These are phyloP conservation scores for Gymnopilus dilepis DNA, from an alignment of 768 basidiomycete genomes.

Conservation along the genomic window DNA sequence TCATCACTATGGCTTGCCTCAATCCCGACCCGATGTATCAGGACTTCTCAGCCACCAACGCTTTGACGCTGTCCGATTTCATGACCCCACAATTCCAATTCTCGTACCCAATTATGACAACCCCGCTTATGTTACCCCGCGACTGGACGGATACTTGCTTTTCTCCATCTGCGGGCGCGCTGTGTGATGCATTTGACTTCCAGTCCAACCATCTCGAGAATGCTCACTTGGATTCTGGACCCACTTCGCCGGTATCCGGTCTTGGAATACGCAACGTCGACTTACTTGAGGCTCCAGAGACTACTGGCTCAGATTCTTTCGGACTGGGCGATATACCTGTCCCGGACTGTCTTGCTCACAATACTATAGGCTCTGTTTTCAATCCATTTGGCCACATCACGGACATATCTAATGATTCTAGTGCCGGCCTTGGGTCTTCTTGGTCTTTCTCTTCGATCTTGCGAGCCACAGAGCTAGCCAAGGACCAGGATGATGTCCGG, in stretches of 20 bases:
- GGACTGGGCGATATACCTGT: constrained; percentile 2
- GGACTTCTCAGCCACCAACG: constrained; percentile 20
- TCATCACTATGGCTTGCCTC: constrained; percentile 19
- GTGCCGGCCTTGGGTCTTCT: constrained; percentile 17
- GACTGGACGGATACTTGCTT: constrained; percentile 21
- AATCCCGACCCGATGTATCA: constrained; percentile 14
- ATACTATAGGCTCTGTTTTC: neutral
- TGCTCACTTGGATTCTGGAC: constrained; percentile 11
- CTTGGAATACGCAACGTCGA: constrained; percentile 37
- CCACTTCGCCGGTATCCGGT: constrained; percentile 29
- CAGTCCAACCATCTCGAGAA: constrained; percentile 41
- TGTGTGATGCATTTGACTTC: constrained; percentile 33
- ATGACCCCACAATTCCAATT: constrained; percentile 14
- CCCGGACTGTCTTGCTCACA: constrained; percentile 4
- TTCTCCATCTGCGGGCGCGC: constrained; percentile 19
- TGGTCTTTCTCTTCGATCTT: constrained; percentile 30
- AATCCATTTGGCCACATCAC: neutral
- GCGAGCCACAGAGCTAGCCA: constrained; percentile 23
- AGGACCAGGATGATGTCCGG: constrained; percentile 21
- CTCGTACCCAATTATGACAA: constrained; percentile 20
- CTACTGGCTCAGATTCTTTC: constrained; percentile 7
- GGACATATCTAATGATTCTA: neutral
- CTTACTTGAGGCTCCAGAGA: constrained; percentile 15
- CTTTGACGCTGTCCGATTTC: constrained; percentile 6
- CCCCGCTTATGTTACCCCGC: constrained; percentile 31